Evolutionary conservation across 1,284 basidiomycete species (phyloP).

Genomic region (Xerocomus nothofagi): DNA sequence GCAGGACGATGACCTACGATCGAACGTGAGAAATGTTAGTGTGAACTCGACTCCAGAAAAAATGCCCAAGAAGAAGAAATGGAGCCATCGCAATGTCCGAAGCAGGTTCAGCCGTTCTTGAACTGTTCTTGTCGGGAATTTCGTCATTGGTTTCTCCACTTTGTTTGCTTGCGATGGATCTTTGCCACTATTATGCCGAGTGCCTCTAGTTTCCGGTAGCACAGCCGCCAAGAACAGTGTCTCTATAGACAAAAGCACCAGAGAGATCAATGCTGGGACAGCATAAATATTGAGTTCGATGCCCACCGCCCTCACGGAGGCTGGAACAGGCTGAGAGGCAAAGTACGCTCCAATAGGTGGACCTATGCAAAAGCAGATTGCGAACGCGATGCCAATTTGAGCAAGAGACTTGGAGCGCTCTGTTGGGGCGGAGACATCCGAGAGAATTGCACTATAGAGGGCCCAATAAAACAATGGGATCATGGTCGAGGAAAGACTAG

Average conservation of each 20-base stretch:
- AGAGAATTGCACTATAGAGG: slow-evolving; percentile 73
- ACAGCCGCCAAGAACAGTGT: slow-evolving; percentile 71
- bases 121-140: slow-evolving; percentile 37
- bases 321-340: slow-evolving; percentile 65
- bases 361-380: slow-evolving; percentile 86
- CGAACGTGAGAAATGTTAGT: slow-evolving; percentile 86
- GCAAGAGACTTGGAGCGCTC: slow-evolving; percentile 84
- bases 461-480: not conserved
- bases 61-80: slow-evolving; percentile 81
- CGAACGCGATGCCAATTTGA: slow-evolving; percentile 90
- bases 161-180: slow-evolving; percentile 22
- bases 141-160: slow-evolving; percentile 23
- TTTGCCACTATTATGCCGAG: slow-evolving; percentile 32
- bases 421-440: slow-evolving; percentile 78
- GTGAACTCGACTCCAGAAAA: slow-evolving; percentile 95
- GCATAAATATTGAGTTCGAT: slow-evolving; percentile 83
- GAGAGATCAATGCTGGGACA: slow-evolving; percentile 74
- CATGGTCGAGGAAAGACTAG: not conserved
- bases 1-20: slow-evolving; percentile 52
- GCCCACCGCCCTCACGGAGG: slow-evolving; percentile 57
- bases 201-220: slow-evolving; percentile 76
- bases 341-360: slow-evolving; percentile 84
- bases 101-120: slow-evolving; percentile 54
- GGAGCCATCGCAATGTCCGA: slow-evolving; percentile 59
- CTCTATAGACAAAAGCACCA: slow-evolving; percentile 68